Percentiles rank a stretch among this genome's conserved stretches.
Evolutionary conservation across 2,329 filamentous ascomycete genomes (phyloP).

Genomic region (Seiridium cupressi): DNA sequence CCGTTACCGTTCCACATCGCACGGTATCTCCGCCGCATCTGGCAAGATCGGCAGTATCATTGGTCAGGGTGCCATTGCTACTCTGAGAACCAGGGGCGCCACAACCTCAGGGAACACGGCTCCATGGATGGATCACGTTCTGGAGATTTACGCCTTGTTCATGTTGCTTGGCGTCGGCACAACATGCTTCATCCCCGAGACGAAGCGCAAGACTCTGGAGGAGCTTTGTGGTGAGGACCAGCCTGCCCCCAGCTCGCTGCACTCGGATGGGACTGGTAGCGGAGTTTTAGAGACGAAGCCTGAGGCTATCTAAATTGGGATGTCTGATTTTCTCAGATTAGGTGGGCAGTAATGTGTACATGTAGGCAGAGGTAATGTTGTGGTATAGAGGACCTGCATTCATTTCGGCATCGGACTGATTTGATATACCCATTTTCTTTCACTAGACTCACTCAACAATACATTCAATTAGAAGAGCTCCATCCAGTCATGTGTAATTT

Average conservation of each 20-base stretch:
- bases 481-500: too few relatives aligned
- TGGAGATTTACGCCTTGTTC: conserved; percentile 73
- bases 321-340: not conserved
- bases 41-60: conserved; percentile 58
- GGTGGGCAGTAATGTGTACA: too few relatives aligned
- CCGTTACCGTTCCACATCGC: conserved; percentile 54
- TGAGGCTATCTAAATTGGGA: not conserved
- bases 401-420: too few relatives aligned
- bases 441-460: too few relatives aligned
- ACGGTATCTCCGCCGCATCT: conserved; percentile 55
- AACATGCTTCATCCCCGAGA: conserved; percentile 70
- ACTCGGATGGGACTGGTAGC: not conserved
- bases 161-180: conserved; percentile 72
- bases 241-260: conserved; percentile 8
- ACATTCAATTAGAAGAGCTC: too few relatives aligned
- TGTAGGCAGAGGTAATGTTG: too few relatives aligned
- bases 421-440: too few relatives aligned
- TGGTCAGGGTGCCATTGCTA: conserved; percentile 56
- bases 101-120: conserved; percentile 28
- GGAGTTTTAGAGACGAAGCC: conserved; percentile 1
- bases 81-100: conserved; percentile 46
- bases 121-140: conserved; percentile 73
- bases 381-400: too few relatives aligned
- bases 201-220: conserved; percentile 72
- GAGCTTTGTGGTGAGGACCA: conserved; percentile 46